Conservation (phyloP, 345 rosid species). For the Sonneratia caseolaris region DNA sequence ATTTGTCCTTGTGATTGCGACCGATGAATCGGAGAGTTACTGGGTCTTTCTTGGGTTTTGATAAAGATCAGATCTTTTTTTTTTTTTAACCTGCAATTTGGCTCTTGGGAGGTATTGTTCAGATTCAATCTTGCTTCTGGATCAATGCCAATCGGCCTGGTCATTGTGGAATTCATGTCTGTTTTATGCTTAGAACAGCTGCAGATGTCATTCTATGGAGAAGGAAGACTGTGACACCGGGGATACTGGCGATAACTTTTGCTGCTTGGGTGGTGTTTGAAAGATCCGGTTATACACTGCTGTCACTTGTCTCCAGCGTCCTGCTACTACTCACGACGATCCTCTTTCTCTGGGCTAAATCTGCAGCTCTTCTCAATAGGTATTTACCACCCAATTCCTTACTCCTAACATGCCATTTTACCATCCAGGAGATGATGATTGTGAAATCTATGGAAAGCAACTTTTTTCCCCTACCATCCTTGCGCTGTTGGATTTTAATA, state of each 20-base stretch:
- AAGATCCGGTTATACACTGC: slow-evolving; percentile 67
- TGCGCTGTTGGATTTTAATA: too few relatives aligned
- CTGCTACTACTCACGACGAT: slow-evolving; percentile 66
- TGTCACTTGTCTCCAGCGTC: slow-evolving; percentile 80
- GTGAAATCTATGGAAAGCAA: not conserved
- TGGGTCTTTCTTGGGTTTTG: not conserved
- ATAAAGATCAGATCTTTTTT: slow-evolving; percentile 3
- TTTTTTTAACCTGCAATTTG: not conserved
- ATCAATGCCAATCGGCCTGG: not conserved
- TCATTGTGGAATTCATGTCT: not conserved
- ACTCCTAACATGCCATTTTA: not conserved
- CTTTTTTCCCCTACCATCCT: not conserved
- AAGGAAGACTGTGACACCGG: slow-evolving; percentile 45
- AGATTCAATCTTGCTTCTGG: not conserved
- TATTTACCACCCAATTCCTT: slow-evolving; percentile 9
- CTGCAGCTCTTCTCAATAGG: slow-evolving; percentile 89
- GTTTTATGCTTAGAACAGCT: slow-evolving; percentile 31
- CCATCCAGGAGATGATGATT: not conserved
- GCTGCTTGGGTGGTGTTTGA: slow-evolving; percentile 89
- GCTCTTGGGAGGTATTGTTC: not conserved
- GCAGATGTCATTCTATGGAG: slow-evolving; percentile 94
- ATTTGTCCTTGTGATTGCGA: not conserved
- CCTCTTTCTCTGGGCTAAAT: slow-evolving; percentile 93
- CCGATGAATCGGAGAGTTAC: not conserved
- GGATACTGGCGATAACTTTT: slow-evolving; percentile 54